phyloP scores from a whole-genome alignment of 2,329 filamentous ascomycete genomes.

The Pseudogymnoascus sp. region DNA sequence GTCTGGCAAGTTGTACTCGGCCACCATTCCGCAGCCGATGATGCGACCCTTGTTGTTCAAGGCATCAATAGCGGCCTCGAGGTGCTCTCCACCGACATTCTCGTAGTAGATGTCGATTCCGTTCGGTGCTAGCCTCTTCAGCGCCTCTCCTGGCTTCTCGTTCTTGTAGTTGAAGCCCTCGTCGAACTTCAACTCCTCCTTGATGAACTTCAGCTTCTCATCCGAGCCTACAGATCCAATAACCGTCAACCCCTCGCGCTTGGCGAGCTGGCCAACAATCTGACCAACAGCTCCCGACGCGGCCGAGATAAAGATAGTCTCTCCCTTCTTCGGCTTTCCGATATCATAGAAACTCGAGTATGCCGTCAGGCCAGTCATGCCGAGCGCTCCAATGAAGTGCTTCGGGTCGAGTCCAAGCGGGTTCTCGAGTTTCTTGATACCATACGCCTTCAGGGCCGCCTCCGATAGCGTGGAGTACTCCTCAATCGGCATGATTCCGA shows the following conservation, averaged over 20 bases:
- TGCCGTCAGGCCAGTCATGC: constrained; percentile 70
- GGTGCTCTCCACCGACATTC: constrained; percentile 68
- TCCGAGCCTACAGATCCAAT: constrained; percentile 70
- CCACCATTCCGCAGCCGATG: constrained; percentile 55
- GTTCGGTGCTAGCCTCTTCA: constrained; percentile 57
- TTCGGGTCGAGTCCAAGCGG: constrained; percentile 56
- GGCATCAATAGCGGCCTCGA: constrained; percentile 56
- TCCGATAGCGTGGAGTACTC: constrained; percentile 57
- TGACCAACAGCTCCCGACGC: constrained; percentile 69
- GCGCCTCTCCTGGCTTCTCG: constrained; percentile 54
- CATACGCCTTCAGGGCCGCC: constrained; percentile 31
- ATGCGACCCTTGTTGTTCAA: constrained; percentile 59
- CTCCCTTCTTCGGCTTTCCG: constrained; percentile 64
- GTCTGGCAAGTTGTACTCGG: constrained; percentile 51
- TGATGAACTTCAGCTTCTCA: constrained; percentile 65
- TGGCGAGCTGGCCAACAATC: constrained; percentile 66
- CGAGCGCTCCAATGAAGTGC: constrained; percentile 65
- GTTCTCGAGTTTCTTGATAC: constrained; percentile 54
- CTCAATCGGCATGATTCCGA: constrained; percentile 48
- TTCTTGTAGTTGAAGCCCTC: constrained; percentile 75
- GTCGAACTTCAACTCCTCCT: constrained; percentile 64
- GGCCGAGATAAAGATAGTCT: constrained; percentile 70
- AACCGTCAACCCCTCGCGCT: constrained; percentile 64
- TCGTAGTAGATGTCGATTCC: constrained; percentile 77
- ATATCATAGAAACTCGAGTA: constrained; percentile 69